phyloP scores from a whole-genome alignment of 441 rosid genomes.

The Brassica balearica region DNA sequence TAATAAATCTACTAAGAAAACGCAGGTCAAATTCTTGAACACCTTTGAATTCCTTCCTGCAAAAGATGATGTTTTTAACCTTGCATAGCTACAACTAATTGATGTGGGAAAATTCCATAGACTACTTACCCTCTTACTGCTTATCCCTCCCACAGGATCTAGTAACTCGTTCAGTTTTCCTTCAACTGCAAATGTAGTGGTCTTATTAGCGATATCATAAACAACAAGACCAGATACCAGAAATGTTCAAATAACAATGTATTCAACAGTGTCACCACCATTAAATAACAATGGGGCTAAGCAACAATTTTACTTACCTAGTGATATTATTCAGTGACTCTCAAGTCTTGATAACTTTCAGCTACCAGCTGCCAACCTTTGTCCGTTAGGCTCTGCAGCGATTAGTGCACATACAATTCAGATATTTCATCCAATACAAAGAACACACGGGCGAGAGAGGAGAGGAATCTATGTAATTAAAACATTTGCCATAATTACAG shows the following conservation, averaged over 20 bases:
- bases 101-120: background rate
- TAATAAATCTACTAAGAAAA: conserved; percentile 21
- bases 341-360: conserved; percentile 63
- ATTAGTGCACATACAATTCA: conserved; percentile 30
- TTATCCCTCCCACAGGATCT: background rate
- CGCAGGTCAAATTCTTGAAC: conserved; percentile 22
- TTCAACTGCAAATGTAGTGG: background rate
- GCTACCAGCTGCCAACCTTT: conserved; percentile 73
- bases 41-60: conserved; percentile 96
- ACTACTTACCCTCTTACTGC: background rate
- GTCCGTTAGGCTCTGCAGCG: conserved; percentile 71
- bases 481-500: conserved; percentile 8
- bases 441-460: background rate
- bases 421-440: background rate
- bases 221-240: conserved; percentile 24
- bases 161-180: background rate
- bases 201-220: conserved; percentile 18
- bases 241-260: conserved; percentile 1
- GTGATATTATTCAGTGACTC: conserved; percentile 69
- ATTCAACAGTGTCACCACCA: conserved; percentile 7
- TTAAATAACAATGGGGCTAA: background rate
- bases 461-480: background rate
- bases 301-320: conserved; percentile 53
- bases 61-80: background rate
- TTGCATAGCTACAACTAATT: background rate